A percentile compares a stretch with the other conserved stretches of the same genome.
Conservation (phyloP, 2,329 filamentous ascomycete species). For the Westerdykella ornata region DNA sequence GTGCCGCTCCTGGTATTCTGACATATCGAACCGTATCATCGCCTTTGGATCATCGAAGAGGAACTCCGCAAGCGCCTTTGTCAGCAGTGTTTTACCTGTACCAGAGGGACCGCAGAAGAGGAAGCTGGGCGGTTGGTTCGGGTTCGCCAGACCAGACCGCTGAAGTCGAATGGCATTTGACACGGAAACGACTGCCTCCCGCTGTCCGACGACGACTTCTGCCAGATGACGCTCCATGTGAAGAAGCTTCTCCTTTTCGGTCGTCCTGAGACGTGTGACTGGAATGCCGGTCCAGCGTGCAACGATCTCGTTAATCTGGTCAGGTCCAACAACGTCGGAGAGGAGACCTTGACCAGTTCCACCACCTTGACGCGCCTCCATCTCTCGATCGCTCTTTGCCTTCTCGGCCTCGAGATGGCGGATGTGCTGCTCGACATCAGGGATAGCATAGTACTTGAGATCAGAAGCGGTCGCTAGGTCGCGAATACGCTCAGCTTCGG, state of each 20-base stretch:
- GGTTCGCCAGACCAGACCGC: constrained; percentile 87
- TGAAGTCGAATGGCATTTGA: constrained; percentile 95
- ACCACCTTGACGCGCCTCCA: constrained; percentile 48
- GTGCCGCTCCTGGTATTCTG: constrained; percentile 96
- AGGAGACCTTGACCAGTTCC: constrained; percentile 63
- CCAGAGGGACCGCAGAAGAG: constrained; percentile 97
- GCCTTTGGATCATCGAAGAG: constrained; percentile 94
- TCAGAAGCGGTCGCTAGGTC: constrained; percentile 86
- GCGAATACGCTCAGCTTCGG: constrained; percentile 82
- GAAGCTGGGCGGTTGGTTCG: constrained; percentile 95
- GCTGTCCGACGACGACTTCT: constrained; percentile 86
- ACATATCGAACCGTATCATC: constrained; percentile 99
- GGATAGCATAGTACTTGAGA: constrained; percentile 94
- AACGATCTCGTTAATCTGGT: constrained; percentile 99
- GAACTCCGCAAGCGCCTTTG: constrained; percentile 95
- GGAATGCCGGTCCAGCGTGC: constrained; percentile 97
- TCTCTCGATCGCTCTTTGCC: constrained; percentile 65
- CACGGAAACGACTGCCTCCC: constrained; percentile 85
- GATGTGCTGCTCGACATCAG: constrained; percentile 78
- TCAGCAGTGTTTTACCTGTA: constrained; percentile 95
- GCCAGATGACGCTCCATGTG: constrained; percentile 86
- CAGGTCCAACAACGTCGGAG: constrained; percentile 88
- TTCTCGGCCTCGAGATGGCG: constrained; percentile 75
- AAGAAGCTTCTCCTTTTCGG: constrained; percentile 97
- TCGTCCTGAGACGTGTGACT: constrained; percentile 85